phyloP scores from a whole-genome alignment of 2,329 filamentous ascomycete species.

The Diaporthe citri region DNA sequence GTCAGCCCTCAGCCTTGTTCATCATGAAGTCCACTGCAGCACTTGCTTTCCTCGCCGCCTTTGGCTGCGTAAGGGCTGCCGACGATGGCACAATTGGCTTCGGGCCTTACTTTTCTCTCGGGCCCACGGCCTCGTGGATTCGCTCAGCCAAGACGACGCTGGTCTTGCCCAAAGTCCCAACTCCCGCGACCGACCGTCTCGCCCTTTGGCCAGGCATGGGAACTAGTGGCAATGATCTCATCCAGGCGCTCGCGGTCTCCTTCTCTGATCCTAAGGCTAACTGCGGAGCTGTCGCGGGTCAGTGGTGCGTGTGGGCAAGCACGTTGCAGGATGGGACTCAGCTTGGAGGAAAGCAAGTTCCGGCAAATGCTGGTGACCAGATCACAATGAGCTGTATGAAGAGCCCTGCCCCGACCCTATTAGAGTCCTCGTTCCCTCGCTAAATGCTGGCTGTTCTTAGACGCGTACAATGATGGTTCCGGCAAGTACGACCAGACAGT shows the following conservation, averaged over 20 bases:
- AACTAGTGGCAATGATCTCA: constrained; percentile 22
- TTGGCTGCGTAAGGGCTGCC: background rate
- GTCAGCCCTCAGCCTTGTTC: background rate
- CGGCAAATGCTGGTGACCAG: constrained; percentile 15
- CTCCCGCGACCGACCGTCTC: background rate
- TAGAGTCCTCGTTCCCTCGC: background rate
- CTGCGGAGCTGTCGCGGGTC: constrained; percentile 13
- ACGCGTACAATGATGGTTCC: constrained; percentile 21
- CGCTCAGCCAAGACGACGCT: constrained; percentile 27
- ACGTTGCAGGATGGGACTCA: constrained; percentile 18
- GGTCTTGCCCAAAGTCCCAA: constrained; percentile 20
- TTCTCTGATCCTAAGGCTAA: constrained; percentile 15
- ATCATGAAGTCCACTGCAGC: background rate
- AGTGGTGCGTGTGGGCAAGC: constrained; percentile 30
- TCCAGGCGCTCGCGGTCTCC: constrained; percentile 24
- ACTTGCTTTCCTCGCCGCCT: background rate
- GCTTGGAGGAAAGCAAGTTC: constrained; percentile 5
- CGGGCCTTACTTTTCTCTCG: constrained; percentile 21
- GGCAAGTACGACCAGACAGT: constrained; percentile 29
- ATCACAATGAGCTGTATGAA: constrained; percentile 23
- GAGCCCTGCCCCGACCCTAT: background rate
- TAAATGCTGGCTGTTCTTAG: background rate
- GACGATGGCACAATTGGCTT: constrained; percentile 6
- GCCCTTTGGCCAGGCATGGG: constrained; percentile 31
- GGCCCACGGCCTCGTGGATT: constrained; percentile 28